A percentile compares a stretch with the other conserved stretches of the same genome.
Conservation (phyloP, 345 rosid species). For the Lepidium didymum region DNA sequence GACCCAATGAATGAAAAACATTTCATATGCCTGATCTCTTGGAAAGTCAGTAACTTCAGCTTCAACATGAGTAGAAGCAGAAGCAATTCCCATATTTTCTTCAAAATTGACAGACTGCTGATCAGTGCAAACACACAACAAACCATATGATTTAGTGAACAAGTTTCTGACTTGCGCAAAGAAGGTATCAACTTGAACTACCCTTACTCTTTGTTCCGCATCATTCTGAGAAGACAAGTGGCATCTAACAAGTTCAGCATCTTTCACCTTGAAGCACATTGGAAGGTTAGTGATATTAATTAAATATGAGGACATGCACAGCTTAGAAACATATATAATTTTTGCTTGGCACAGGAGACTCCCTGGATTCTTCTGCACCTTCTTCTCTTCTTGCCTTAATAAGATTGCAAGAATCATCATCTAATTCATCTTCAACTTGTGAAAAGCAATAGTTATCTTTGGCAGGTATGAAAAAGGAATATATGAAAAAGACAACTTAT, state of each 20-base stretch:
- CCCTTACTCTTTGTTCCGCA: conserved; percentile 1
- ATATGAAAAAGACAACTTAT: not conserved
- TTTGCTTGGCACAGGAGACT: conserved; percentile 7
- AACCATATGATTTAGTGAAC: not conserved
- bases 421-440: not conserved
- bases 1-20: not conserved
- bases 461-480: not conserved
- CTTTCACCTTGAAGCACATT: conserved; percentile 5
- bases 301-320: not conserved
- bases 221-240: conserved; percentile 7
- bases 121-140: not conserved
- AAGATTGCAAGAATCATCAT: conserved; percentile 12
- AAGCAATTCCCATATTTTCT: not conserved
- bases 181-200: not conserved
- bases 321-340: not conserved
- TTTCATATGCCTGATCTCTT: conserved; percentile 8
- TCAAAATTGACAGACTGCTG: conserved; percentile 1
- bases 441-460: not conserved
- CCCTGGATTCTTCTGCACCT: not conserved
- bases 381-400: not conserved
- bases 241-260: not conserved
- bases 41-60: not conserved
- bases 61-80: not conserved
- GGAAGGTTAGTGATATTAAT: not conserved
- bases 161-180: not conserved